Evolutionary conservation across 1,284 basidiomycete species (phyloP).

Genomic region (Rhodotorula mucilaginosa): DNA sequence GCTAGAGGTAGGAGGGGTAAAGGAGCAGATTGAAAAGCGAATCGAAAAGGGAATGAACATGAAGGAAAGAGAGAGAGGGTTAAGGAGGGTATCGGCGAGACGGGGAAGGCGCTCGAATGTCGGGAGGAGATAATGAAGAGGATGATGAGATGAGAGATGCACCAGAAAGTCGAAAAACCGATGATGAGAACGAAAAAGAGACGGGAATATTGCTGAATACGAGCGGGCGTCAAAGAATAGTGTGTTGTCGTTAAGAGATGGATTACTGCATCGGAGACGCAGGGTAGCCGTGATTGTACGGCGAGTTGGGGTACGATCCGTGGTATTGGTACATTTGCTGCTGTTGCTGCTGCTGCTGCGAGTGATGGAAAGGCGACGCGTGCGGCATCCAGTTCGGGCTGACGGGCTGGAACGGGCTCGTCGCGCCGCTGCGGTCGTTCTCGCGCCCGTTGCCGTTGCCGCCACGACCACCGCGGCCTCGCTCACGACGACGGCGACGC

Average conservation of each 20-base stretch:
- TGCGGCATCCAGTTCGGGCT: slow-evolving; percentile 9
- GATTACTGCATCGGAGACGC: background rate
- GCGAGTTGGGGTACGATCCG: slow-evolving; percentile 2
- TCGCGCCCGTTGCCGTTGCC: background rate
- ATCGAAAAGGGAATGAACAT: too few species aligned
- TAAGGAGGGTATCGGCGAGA: too few species aligned
- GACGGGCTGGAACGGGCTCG: slow-evolving; percentile 3
- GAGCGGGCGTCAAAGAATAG: background rate
- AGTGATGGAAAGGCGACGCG: slow-evolving; percentile 6
- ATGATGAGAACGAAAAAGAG: background rate
- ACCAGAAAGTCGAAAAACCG: too few species aligned
- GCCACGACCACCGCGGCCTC: slow-evolving; percentile 16
- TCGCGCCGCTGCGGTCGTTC: slow-evolving; percentile 7
- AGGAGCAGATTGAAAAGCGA: too few species aligned
- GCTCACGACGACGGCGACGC: slow-evolving; percentile 21
- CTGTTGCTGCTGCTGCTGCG: slow-evolving; percentile 3
- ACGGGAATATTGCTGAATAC: background rate
- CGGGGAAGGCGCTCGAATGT: too few species aligned
- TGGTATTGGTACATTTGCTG: background rate
- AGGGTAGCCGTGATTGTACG: background rate
- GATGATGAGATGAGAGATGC: too few species aligned
- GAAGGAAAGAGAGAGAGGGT: too few species aligned
- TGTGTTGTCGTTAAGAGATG: background rate
- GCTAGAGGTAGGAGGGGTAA: too few species aligned
- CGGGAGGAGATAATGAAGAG: too few species aligned